Evolutionary conservation across 805 yeast species (phyloP), one percentile per base, ranked within the genome.

Genomic region (Ogataea glucozyma): DNA sequence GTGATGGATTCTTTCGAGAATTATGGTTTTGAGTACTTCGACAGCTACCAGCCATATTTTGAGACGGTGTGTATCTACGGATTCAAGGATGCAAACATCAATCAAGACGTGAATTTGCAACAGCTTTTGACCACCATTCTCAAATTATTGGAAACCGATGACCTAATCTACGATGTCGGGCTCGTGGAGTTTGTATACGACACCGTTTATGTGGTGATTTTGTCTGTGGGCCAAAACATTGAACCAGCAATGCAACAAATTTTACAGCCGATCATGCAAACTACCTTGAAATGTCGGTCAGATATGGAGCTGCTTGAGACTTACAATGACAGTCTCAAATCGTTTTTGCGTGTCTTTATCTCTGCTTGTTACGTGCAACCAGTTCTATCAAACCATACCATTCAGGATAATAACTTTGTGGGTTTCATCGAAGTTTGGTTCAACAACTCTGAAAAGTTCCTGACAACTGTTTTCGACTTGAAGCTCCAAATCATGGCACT

Each of bases 401-500:
- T 72, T 26, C 70, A 67, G 14, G 64, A 71, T 47, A 62, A 64
- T 18, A 64, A 67, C 40, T 61, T 72, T 3, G 47, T 62, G 24
- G 55, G 62, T 22, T 71, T 74, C 47, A 65, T 67, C 55, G 67
- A 71, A 46, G 60, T 74, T 48, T 76, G 81, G 81, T 66, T 76
- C 46, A 66, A 70, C 44, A 65, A 71, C 49, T 65, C 73, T 17
- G 72, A 63, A 31, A 70, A 66, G 8, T 31, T 46, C 45, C 69
- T 75, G 59, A 72, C 67, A 42, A 76, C 81, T 46, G 81, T 76
- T 16, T 76, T 75, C 49, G 82, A 80, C 20, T 67, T 79, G 48
- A 78, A 77, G 52, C 59, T 77, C 33, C 79, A 78, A 57, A 71
- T 74, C 5, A 57, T 78, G 54, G 71, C 78, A 0, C 56, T 74